Percentiles rank a stretch among this genome's conserved stretches.
These are phyloP conservation scores for Backusella parvicylindrica DNA, from an alignment of 192 early-diverging fungal genomes.

Conservation along the genomic window DNA sequence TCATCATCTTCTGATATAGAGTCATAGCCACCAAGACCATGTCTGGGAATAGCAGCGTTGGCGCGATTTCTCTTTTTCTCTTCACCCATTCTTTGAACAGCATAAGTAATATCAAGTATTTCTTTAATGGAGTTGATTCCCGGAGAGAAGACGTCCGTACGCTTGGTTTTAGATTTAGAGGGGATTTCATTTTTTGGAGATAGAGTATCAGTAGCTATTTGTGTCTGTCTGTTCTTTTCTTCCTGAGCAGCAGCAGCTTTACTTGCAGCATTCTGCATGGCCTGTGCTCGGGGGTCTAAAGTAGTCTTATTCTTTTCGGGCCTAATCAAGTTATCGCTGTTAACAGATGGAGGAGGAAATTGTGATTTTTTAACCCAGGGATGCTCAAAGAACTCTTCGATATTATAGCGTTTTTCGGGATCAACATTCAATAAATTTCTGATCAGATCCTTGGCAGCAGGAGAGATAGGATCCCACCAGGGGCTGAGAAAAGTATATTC, in stretches of 20 bases:
- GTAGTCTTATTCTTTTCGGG: not conserved
- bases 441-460: slow-evolving; percentile 70
- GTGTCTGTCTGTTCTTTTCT: not conserved
- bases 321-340: not conserved
- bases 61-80: slow-evolving; percentile 38
- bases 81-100: slow-evolving; percentile 74
- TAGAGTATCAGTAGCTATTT: not conserved
- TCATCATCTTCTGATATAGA: slow-evolving; percentile 6
- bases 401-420: slow-evolving; percentile 70
- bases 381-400: slow-evolving; percentile 79
- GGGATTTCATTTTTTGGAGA: slow-evolving; percentile 1
- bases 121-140: slow-evolving; percentile 60
- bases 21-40: slow-evolving; percentile 6
- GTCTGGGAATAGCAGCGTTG: not conserved
- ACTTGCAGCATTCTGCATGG: slow-evolving; percentile 16
- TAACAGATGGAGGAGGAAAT: not conserved
- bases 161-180: slow-evolving; percentile 27
- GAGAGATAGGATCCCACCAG: slow-evolving; percentile 89
- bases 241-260: not conserved
- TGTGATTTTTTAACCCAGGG: slow-evolving; percentile 56
- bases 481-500: slow-evolving; percentile 83
- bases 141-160: slow-evolving; percentile 49
- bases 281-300: not conserved
- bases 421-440: slow-evolving; percentile 64
- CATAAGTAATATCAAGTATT: slow-evolving; percentile 74